Percentiles rank a stretch among this genome's conserved stretches.
Conservation (phyloP, 257 asterid species). For the Rubia yunnanensis region DNA sequence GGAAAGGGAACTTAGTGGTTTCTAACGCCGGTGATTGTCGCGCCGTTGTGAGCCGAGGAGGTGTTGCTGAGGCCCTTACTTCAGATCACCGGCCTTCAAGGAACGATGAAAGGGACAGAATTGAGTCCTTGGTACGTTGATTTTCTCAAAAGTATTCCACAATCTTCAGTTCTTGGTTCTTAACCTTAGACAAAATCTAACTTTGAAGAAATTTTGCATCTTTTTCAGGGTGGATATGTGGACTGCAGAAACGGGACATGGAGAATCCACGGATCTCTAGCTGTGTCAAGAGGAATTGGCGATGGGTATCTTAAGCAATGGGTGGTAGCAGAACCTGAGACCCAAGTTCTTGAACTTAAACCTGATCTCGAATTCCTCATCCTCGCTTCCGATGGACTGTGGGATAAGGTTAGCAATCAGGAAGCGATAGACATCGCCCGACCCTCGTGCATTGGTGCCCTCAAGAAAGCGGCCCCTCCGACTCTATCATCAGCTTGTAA, state of each 20-base stretch:
- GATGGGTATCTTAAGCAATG: conserved; percentile 78
- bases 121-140: conserved; percentile 46
- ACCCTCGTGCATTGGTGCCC: conserved; percentile 27
- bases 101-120: conserved; percentile 56
- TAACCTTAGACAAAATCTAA: conserved; percentile 11
- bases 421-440: conserved; percentile 69
- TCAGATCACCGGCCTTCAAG: conserved; percentile 76
- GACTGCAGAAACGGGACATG: conserved; percentile 56
- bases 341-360: conserved; percentile 33
- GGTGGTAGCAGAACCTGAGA: conserved; percentile 80
- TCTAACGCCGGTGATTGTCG: conserved; percentile 92
- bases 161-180: too few species aligned
- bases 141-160: background rate
- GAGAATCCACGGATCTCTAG: conserved; percentile 80
- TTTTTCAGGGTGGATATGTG: conserved; percentile 67
- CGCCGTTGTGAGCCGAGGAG: conserved; percentile 59
- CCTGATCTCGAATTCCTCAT: conserved; percentile 67
- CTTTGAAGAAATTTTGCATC: background rate
- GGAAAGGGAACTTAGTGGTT: conserved; percentile 47
- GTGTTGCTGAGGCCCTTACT: conserved; percentile 67
- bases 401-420: conserved; percentile 90
- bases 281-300: conserved; percentile 81
- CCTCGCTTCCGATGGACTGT: conserved; percentile 89
- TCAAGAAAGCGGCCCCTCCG: conserved; percentile 22
- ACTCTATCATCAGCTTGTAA: conserved; percentile 51